Conservation (phyloP, 371 early-diverging fungal species). For the Zychaea mexicana region DNA sequence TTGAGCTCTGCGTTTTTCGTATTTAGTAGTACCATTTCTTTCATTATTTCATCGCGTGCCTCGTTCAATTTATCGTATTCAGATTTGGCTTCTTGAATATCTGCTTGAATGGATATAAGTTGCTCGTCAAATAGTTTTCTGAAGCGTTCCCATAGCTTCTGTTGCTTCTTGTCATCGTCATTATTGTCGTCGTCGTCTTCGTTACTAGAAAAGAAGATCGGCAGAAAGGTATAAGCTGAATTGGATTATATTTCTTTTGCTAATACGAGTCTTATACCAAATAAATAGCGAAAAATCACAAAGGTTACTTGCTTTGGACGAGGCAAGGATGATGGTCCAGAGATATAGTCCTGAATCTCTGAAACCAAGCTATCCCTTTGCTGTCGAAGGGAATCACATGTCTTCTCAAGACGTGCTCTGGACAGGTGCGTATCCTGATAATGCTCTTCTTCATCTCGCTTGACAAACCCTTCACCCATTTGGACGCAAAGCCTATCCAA, state of each 20-base stretch:
- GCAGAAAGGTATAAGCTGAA: no score
- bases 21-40: conserved; percentile 60
- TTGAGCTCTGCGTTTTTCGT: conserved; percentile 59
- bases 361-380: conserved; percentile 15
- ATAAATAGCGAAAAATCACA: background rate
- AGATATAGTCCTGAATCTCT: conserved; percentile 10
- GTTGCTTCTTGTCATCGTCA: background rate
- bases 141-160: background rate
- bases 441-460: background rate
- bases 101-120: conserved; percentile 4
- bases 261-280: background rate
- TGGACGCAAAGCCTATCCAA: background rate
- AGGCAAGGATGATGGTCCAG: background rate
- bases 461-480: background rate
- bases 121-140: background rate
- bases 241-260: no score
- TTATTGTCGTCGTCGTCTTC: background rate
- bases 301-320: background rate
- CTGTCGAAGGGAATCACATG: conserved; percentile 11
- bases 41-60: conserved; percentile 32
- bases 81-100: conserved; percentile 2
- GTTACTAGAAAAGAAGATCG: background rate
- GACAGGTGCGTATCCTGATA: conserved; percentile 3
- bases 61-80: background rate
- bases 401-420: conserved; percentile 14